Conservation (phyloP, 2,329 filamentous ascomycete species). For the Ascochyta lentis region DNA sequence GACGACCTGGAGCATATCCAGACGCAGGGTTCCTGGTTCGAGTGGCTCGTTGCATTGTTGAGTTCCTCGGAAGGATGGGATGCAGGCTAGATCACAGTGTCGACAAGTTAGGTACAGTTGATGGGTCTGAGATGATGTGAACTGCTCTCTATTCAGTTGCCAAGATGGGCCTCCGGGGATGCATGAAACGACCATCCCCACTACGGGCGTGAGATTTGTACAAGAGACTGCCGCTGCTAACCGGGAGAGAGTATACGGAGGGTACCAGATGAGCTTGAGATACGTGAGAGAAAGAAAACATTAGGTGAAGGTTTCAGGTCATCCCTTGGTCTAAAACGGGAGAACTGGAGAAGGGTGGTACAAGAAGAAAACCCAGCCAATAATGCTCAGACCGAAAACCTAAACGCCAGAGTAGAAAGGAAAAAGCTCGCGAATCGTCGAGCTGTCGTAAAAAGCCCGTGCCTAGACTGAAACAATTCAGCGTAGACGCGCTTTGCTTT, state of each 20-base stretch:
- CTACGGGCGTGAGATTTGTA: slow-evolving; percentile 19
- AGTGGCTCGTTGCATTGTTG: not conserved
- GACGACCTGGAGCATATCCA: not conserved
- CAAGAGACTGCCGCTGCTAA: slow-evolving; percentile 20
- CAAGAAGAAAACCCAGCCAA: slow-evolving; percentile 26
- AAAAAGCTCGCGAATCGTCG: slow-evolving; percentile 22
- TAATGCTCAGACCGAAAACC: slow-evolving; percentile 26
- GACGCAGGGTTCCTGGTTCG: not conserved
- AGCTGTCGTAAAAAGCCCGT: slow-evolving; percentile 29
- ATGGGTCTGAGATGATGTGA: slow-evolving; percentile 2
- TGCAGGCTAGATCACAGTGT: not conserved
- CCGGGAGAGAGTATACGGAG: slow-evolving; percentile 10
- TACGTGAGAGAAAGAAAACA: slow-evolving; percentile 26
- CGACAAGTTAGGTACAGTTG: not conserved
- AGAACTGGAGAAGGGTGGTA: slow-evolving; percentile 19
- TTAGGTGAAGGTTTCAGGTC: slow-evolving; percentile 25
- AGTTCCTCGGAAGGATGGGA: not conserved
- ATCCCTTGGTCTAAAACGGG: slow-evolving; percentile 25
- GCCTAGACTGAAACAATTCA: slow-evolving; percentile 41
- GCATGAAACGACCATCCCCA: slow-evolving; percentile 32
- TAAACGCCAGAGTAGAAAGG: slow-evolving; percentile 1
- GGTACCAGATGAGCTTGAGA: slow-evolving; percentile 31
- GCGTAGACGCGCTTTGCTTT: slow-evolving; percentile 41
- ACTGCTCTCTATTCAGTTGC: slow-evolving; percentile 41
- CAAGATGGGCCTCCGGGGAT: slow-evolving; percentile 29